These are phyloP conservation scores for Fistulinella cinereoalba DNA, from an alignment of 1,284 basidiomycete genomes.

Conservation along the genomic window DNA sequence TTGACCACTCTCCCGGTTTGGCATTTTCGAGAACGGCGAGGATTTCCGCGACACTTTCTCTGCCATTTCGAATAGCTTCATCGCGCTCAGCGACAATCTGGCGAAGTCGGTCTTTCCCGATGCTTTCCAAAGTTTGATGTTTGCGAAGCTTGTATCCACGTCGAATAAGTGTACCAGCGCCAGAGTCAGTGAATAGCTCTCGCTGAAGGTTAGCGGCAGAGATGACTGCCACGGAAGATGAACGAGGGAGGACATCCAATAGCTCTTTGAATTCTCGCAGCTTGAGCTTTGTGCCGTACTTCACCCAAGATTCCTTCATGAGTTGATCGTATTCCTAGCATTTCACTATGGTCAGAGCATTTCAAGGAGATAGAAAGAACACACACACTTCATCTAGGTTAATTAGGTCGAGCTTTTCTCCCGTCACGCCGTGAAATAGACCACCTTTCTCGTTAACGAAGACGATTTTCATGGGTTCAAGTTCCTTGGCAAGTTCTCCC, in stretches of 20 bases:
- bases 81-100: slow-evolving; percentile 94
- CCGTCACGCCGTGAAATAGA: slow-evolving; percentile 94
- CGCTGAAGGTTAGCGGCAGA: slow-evolving; percentile 92
- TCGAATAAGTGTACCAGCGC: slow-evolving; percentile 96
- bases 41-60: slow-evolving; percentile 86
- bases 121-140: slow-evolving; percentile 75
- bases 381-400: slow-evolving; percentile 89
- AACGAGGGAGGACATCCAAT: slow-evolving; percentile 95
- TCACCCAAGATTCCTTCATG: slow-evolving; percentile 99
- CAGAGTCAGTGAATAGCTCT: slow-evolving; percentile 98
- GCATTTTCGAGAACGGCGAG: slow-evolving; percentile 77
- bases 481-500: slow-evolving; percentile 91
- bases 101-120: slow-evolving; percentile 91
- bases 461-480: slow-evolving; percentile 99
- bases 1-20: slow-evolving; percentile 67
- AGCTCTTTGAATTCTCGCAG: slow-evolving; percentile 99
- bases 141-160: slow-evolving; percentile 98
- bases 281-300: slow-evolving; percentile 99
- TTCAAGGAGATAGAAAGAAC: background rate
- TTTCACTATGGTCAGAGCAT: slow-evolving; percentile 2
- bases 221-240: slow-evolving; percentile 98
- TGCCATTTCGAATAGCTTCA: slow-evolving; percentile 83
- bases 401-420: slow-evolving; percentile 93
- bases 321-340: slow-evolving; percentile 89
- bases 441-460: slow-evolving; percentile 99